A percentile compares a stretch with the other conserved stretches of the same genome.
Evolutionary conservation across 176 grass and related monocot species (phyloP).

Genomic region (Avena eriantha): DNA sequence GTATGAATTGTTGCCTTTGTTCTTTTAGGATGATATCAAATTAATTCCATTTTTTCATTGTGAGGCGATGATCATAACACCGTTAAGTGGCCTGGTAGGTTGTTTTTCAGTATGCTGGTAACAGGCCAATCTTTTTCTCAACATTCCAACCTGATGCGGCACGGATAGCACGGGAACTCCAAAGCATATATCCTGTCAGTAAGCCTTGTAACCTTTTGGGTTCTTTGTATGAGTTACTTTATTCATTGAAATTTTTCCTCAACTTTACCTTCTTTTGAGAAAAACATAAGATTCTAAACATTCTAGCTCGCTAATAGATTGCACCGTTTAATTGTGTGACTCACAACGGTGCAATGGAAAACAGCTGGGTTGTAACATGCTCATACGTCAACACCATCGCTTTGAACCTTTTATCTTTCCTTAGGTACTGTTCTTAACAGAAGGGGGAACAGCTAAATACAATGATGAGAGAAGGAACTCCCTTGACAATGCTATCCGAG

Average conservation of each 20-base stretch:
- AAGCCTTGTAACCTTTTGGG: constrained; percentile 17
- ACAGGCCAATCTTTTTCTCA: constrained; percentile 82
- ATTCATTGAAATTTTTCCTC: not conserved
- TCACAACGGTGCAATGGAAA: not conserved
- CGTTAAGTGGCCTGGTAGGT: constrained; percentile 54
- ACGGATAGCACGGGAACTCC: constrained; percentile 61
- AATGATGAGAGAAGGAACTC: constrained; percentile 78
- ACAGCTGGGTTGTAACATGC: not conserved
- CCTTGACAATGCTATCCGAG: constrained; percentile 61
- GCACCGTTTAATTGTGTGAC: not conserved
- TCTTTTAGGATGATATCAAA: not conserved
- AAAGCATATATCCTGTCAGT: constrained; percentile 80
- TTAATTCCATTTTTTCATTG: constrained; percentile 27
- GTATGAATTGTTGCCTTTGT: constrained; percentile 42
- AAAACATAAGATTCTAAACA: not conserved
- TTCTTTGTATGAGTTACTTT: not conserved
- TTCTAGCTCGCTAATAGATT: not conserved
- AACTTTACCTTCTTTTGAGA: not conserved
- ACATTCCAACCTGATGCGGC: constrained; percentile 88
- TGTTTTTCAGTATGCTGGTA: constrained; percentile 59
- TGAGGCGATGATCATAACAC: not conserved
- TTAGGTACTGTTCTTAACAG: constrained; percentile 90
- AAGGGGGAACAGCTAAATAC: constrained; percentile 63
- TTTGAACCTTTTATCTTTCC: constrained; percentile 24
- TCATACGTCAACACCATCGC: not conserved